phyloP scores from a whole-genome alignment of 2,329 filamentous ascomycete species.

The Malbranchea zuffiana region DNA sequence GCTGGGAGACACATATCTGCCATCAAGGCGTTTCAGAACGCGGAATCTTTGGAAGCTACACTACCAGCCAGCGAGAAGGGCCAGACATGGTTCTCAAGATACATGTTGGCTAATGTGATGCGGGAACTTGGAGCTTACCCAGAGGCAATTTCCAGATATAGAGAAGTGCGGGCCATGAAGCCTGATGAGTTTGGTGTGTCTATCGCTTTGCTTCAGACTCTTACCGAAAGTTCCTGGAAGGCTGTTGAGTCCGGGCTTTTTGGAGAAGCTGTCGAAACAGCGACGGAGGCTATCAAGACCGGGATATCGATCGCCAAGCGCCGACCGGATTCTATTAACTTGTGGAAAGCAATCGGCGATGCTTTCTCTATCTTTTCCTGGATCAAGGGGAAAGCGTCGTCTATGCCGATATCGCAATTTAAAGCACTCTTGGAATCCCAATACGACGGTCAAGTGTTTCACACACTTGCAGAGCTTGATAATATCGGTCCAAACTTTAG shows the following conservation, averaged over 20 bases:
- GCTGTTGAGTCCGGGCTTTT: constrained; percentile 75
- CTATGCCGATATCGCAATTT: constrained; percentile 51
- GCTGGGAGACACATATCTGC: constrained; percentile 91
- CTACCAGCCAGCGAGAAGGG: constrained; percentile 45
- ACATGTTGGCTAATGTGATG: constrained; percentile 92
- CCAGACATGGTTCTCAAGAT: constrained; percentile 89
- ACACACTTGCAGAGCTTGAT: constrained; percentile 59
- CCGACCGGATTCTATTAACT: constrained; percentile 68
- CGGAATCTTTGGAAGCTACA: constrained; percentile 60
- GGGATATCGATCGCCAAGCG: constrained; percentile 51
- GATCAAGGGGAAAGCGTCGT: constrained; percentile 55
- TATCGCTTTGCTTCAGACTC: constrained; percentile 76
- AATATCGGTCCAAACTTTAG: constrained; percentile 41
- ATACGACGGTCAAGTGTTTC: constrained; percentile 43
- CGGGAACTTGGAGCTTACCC: constrained; percentile 86
- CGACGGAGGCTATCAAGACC: constrained; percentile 56
- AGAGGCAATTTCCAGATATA: constrained; percentile 66
- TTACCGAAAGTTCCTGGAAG: constrained; percentile 69
- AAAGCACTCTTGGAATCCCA: constrained; percentile 47
- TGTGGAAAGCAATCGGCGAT: constrained; percentile 89
- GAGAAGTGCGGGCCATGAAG: constrained; percentile 56
- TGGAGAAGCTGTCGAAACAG: constrained; percentile 65
- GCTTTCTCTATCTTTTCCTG: constrained; percentile 74
- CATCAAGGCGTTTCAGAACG: constrained; percentile 78
- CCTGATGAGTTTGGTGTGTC: constrained; percentile 73